Evolutionary conservation across 768 basidiomycete species (phyloP), one percentile per base, ranked within the genome.

Genomic region (Boletus barrowsii): DNA sequence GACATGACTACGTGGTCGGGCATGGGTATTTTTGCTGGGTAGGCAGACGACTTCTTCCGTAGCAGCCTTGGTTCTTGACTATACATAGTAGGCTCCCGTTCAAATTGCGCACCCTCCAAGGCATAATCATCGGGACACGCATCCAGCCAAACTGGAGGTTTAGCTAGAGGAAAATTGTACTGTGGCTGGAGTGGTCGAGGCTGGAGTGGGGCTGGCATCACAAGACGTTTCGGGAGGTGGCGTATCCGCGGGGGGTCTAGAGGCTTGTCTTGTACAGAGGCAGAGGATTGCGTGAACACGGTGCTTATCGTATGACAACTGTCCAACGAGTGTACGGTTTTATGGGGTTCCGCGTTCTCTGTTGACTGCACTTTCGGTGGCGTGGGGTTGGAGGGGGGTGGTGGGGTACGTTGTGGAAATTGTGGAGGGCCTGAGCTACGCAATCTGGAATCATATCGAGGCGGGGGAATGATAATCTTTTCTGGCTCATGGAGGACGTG

Each of bases 201-300:
- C 62, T 83, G 82, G 37, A 90, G 75, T 15, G 84, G 88, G 4
- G 83, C 70, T 43, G 88, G 88, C 88, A 90, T 90, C 41, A 89
- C 82, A 26, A 90, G 80, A 44, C 75, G 79, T 65, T 80, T 86
- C 4, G 88, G 88, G 41, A 83, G 62, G 67, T 83, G 72, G 39
- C 60, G 68, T 22, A 52, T 56, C 49, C 67, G 68, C 17, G 49
- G 60, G 6, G 56, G 56, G 26, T 60, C 62, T 22, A 47, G 41
- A 35, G 51, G 35, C 18, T 47, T 49, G 37, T 53, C 46, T 36
- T 57, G 64, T 17, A 46, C 10, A 44, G 32, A 22, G 39, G 52
- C 53, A 26, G 55, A 29, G 35, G 61, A 30, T 40, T 44, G 64
- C 3, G 42, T 37, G 47, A 22, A 20, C 14, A 22, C 45, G 37